phyloP scores from a whole-genome alignment of 768 basidiomycete species.

The Boletellus sp. region DNA sequence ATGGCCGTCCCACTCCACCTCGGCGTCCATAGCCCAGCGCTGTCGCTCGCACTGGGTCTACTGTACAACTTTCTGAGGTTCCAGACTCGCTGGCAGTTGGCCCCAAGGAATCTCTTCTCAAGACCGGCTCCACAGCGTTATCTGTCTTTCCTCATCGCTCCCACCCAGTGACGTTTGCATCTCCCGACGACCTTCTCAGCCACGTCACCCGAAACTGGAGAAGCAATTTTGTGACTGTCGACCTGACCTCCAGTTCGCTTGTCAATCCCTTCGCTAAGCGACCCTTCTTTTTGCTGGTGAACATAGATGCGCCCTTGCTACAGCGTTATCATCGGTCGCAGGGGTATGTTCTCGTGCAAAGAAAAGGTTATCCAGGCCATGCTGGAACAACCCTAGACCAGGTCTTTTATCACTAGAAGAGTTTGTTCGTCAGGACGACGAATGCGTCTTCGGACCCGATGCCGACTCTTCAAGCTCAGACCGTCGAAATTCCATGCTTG shows the following conservation, averaged over 20 bases:
- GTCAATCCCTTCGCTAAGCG: constrained; percentile 74
- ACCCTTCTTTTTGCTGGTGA: constrained; percentile 86
- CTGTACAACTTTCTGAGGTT: background rate
- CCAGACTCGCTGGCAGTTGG: background rate
- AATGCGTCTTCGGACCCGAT: constrained; percentile 52
- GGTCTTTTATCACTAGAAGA: constrained; percentile 50
- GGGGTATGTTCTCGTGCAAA: constrained; percentile 35
- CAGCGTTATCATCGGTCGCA: constrained; percentile 61
- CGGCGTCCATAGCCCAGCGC: constrained; percentile 8
- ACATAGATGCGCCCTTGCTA: constrained; percentile 77
- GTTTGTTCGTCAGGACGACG: constrained; percentile 75
- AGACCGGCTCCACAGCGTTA: constrained; percentile 19
- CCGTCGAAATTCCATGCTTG: background rate
- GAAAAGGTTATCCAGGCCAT: background rate
- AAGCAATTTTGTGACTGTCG: constrained; percentile 74
- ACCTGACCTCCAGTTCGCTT: constrained; percentile 51
- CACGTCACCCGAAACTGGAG: constrained; percentile 83
- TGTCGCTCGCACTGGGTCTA: background rate
- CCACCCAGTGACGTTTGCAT: constrained; percentile 35
- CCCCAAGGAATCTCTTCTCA: constrained; percentile 17
- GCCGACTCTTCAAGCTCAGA: constrained; percentile 19
- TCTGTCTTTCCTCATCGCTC: constrained; percentile 20
- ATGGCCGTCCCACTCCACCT: background rate
- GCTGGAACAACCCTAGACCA: constrained; percentile 17
- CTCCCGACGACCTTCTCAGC: constrained; percentile 55